phyloP scores from a whole-genome alignment of 2,329 filamentous ascomycete genomes.

The Fusarium redolens region DNA sequence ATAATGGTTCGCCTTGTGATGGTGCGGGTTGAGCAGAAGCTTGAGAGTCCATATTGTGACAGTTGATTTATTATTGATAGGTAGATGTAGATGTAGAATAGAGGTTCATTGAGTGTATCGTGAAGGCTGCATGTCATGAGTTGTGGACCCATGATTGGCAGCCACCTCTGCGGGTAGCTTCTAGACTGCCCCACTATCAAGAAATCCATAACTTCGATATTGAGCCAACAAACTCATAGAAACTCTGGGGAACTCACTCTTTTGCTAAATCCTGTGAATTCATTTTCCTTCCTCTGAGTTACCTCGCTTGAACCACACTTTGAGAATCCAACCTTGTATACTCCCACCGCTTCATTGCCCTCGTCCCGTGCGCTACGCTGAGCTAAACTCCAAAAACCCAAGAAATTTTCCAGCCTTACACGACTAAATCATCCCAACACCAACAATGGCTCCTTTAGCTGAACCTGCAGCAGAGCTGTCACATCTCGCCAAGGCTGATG shows the following conservation, averaged over 20 bases:
- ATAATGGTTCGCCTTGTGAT: slow-evolving; percentile 22
- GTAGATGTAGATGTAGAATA: slow-evolving; percentile 19
- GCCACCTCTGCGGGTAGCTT: slow-evolving; percentile 16
- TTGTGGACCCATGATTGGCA: slow-evolving; percentile 26
- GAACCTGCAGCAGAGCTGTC: slow-evolving; percentile 66
- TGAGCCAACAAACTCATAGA: slow-evolving; percentile 6
- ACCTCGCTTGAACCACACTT: not conserved
- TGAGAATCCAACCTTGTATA: not conserved
- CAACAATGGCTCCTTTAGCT: slow-evolving; percentile 57
- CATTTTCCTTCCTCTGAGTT: not conserved
- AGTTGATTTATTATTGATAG: slow-evolving; percentile 15
- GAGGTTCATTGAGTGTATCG: not conserved
- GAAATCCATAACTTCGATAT: slow-evolving; percentile 4
- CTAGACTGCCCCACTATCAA: slow-evolving; percentile 16
- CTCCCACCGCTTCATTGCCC: not conserved
- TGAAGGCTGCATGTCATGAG: slow-evolving; percentile 26
- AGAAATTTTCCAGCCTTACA: slow-evolving; percentile 34
- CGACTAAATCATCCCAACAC: slow-evolving; percentile 10
- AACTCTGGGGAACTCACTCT: not conserved
- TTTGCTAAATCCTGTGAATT: not conserved
- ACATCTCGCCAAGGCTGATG: slow-evolving; percentile 77
- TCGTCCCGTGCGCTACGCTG: slow-evolving; percentile 10
- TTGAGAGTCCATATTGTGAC: slow-evolving; percentile 43
- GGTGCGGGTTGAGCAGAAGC: slow-evolving; percentile 20
- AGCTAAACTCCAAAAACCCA: slow-evolving; percentile 3